Evolutionary conservation across 768 basidiomycete genomes (phyloP), one percentile per base, ranked within the genome.

Genomic region (Kwoniella heveanensis): DNA sequence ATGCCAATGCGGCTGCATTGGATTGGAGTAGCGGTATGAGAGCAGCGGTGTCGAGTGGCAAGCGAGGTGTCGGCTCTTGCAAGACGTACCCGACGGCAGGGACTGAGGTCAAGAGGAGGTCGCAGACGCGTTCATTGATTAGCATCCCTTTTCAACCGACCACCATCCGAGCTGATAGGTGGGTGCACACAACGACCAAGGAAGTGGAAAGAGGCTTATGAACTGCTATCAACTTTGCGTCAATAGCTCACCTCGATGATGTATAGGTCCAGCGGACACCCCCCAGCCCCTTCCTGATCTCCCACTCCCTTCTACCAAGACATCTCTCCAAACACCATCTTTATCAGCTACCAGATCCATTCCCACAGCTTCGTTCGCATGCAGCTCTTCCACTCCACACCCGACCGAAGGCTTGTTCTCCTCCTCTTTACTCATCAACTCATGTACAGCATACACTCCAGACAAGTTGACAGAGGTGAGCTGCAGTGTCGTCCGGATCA

Each of bases 241-340:
- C 0, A 21, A 60, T 5, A 1, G 65, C 76, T 60, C 54, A 78
- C 78, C 71, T 60, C 78, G 60, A 71, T 79, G 78, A 13, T 70
- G 63, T 54, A 79, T 74, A 2, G 78, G 77, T 4, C 78, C 78
- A n/a, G 73, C 77, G 32, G 65, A 66, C 9, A 79, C 78, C 10
- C 68, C 67, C 78, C 78, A 77, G 4, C 68, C 66, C 50, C 66
- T 74, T 7, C 69, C 66, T 2, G 56, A 36, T 52, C 63, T 71
- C 17, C 72, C 73, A 57, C 37, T 67, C 37, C 72, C 72, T 37
- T 71, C 58, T 7, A 47, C 26, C 37, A 78, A 15, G 22, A 79
- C 57, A 49, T 69, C 60, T 52, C 60, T 52, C 77, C 78, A 79
- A 6, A 75, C 72, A 1, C 75, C 78, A 37, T 77, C 59, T 10